Evolutionary conservation across 345 rosid species (phyloP).

Genomic region (Rhodomyrtus tomentosa): DNA sequence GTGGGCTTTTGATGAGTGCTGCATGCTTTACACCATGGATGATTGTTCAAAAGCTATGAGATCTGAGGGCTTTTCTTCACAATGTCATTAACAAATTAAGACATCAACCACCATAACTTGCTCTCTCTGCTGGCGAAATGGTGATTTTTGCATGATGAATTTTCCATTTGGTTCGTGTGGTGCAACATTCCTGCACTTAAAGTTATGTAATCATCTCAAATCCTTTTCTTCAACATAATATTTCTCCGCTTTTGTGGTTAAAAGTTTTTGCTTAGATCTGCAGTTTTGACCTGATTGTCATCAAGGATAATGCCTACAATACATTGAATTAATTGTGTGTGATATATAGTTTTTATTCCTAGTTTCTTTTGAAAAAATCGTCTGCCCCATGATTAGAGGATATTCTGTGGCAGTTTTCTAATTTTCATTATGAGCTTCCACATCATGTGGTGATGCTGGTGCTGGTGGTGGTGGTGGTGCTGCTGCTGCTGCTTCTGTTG

Average conservation of each 20-base stretch:
- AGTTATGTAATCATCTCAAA: background rate
- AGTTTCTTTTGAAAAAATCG: background rate
- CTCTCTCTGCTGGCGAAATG: background rate
- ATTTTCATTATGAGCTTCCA: background rate
- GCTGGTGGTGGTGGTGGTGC: background rate
- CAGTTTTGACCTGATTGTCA: background rate
- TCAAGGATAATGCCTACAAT: background rate
- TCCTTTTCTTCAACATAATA: background rate
- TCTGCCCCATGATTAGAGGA: background rate
- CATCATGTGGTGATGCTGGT: background rate
- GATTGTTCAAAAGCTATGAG: slow-evolving; percentile 7
- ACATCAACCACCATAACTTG: background rate
- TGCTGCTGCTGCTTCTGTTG: background rate
- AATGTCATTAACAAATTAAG: background rate
- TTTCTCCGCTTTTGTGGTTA: background rate
- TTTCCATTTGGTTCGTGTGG: background rate
- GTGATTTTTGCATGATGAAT: background rate
- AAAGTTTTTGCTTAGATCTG: background rate
- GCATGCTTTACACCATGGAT: background rate
- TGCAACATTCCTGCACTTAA: background rate
- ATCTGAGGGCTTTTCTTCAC: slow-evolving; percentile 6
- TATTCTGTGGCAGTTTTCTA: background rate
- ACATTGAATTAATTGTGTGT: background rate
- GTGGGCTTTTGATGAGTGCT: background rate
- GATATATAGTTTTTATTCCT: background rate